A percentile compares a stretch with the other conserved stretches of the same genome.
Evolutionary conservation across 148 eudicot species (phyloP).

Genomic region (Rhododendron vialii): DNA sequence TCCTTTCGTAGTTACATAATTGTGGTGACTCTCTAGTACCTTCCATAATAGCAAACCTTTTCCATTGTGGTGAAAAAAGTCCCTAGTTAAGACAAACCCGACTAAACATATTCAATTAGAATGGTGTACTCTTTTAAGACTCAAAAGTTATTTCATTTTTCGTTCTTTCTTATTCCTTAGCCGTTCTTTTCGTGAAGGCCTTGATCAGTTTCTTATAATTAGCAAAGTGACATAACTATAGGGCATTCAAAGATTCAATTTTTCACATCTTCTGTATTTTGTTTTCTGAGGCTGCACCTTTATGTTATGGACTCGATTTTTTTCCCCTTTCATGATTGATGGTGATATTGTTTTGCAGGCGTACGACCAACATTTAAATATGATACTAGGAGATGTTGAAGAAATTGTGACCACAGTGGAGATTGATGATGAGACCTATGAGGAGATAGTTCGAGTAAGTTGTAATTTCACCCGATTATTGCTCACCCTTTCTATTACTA

Average conservation of each 20-base stretch:
- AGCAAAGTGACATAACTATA: background rate
- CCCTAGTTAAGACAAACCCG: background rate
- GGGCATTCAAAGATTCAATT: background rate
- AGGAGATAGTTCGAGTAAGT: slow-evolving; percentile 6
- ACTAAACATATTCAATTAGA: background rate
- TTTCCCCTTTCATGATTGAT: background rate
- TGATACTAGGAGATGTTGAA: slow-evolving; percentile 8
- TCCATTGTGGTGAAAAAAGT: background rate
- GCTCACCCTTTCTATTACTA: background rate
- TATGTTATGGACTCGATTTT: background rate
- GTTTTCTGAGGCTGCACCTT: background rate
- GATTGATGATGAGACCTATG: slow-evolving; percentile 6
- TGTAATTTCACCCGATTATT: background rate
- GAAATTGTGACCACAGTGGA: slow-evolving; percentile 7
- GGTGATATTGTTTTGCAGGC: background rate
- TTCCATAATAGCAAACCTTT: background rate
- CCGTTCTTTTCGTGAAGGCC: background rate
- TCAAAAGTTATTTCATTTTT: background rate
- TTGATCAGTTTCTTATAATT: background rate
- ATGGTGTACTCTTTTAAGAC: background rate
- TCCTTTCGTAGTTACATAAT: background rate
- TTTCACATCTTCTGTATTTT: background rate
- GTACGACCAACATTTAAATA: slow-evolving; percentile 9
- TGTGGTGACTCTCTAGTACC: background rate
- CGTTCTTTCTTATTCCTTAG: background rate